Evolutionary conservation across 2,329 filamentous ascomycete genomes (phyloP), one percentile per base, ranked within the genome.

Genomic region (Apiospora malaysiana): DNA sequence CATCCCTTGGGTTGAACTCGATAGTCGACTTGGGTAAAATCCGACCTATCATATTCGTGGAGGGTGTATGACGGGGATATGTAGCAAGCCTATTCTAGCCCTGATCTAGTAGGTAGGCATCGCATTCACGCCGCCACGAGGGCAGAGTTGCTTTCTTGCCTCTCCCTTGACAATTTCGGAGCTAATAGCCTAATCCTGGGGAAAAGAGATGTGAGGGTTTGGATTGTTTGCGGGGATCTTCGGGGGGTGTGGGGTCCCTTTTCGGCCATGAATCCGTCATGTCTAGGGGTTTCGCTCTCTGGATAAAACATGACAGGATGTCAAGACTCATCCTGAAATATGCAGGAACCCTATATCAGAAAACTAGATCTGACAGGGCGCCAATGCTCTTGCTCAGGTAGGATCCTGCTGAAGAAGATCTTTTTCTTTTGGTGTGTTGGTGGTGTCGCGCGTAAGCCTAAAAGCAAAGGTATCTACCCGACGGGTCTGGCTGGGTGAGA

Each of bases 131-230:
- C 18, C 40, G 8, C 21, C 56, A 63, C 56, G 56, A 45, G 10
- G 16, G 42, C 4, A 63, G 18, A 63, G 56, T n/a, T 63, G 27
- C 51, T 59, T 21, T 37, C 47, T 10, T 23, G 49, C 4, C 51
- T 37, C 51, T 59, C 51, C 51, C 51, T 59, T 32, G 51, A 21
- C 51, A 59, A 59, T 59, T 59, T 59, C 51, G 51, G 51, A 4
- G 51, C 51, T 59, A 59, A 63, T 63, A 63, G 56, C 56, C 56
- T 40, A 63, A 63, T 63, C 51, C 25, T 59, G 51, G 51, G 51
- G 51, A 37, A 59, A 49, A 37, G 32, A 27, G 23, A 59, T 18
- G 25, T 18, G 49, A 56, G 25, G 56, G 32, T 63, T 40, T 56
- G 25, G 25, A 23, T 7, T 16, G 25, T 14, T 6, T 63, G 56